Conservation (phyloP, 2,329 filamentous ascomycete genomes). For the Colletotrichum navitas region DNA sequence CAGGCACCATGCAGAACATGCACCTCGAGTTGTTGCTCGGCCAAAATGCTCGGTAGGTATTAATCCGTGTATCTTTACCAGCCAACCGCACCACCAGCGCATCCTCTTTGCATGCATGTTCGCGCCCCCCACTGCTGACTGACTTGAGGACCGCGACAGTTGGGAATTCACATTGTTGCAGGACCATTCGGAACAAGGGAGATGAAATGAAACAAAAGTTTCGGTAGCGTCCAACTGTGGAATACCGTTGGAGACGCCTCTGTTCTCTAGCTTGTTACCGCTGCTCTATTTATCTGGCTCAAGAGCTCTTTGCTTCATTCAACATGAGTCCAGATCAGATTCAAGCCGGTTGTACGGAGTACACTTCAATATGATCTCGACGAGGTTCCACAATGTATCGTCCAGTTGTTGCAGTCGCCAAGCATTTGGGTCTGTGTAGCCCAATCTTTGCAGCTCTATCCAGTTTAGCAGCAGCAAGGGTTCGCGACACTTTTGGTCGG, state of each 20-base stretch:
- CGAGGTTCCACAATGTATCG: background rate
- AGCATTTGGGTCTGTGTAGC: background rate
- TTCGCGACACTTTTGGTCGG: background rate
- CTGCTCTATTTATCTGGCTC: background rate
- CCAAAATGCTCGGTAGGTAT: background rate
- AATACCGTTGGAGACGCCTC: slow-evolving; percentile 12
- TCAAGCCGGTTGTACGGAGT: background rate
- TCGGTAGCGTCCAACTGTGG: slow-evolving; percentile 1
- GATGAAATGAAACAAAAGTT: slow-evolving; percentile 30
- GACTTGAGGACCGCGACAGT: background rate
- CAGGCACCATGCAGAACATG: slow-evolving; percentile 9
- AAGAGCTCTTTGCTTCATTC: slow-evolving; percentile 1
- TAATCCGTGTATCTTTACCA: slow-evolving; percentile 1
- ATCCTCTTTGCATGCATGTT: background rate
- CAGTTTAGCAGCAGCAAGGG: background rate
- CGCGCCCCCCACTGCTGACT: background rate
- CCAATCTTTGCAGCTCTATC: background rate
- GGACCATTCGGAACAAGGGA: slow-evolving; percentile 6
- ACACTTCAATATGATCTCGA: background rate
- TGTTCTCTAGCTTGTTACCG: background rate
- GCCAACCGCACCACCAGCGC: background rate
- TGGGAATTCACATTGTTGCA: background rate
- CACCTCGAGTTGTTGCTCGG: slow-evolving; percentile 1
- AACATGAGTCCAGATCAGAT: background rate
- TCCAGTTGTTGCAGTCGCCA: background rate